A percentile compares a stretch with the other conserved stretches of the same genome.
phyloP scores from a whole-genome alignment of 169 alveolate species.

The Perkinsus marinus region DNA sequence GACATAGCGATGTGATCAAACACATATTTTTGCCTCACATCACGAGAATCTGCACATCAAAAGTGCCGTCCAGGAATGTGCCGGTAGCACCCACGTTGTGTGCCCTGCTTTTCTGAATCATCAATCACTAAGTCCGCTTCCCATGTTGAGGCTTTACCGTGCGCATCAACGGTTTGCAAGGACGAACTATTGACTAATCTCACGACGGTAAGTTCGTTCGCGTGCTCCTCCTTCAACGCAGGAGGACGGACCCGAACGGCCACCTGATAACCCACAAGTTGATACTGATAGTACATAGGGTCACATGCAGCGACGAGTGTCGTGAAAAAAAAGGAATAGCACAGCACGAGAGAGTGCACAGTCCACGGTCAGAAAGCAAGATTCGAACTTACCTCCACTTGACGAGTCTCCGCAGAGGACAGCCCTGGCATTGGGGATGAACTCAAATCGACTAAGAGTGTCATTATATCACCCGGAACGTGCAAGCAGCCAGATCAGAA shows the following conservation, averaged over 20 bases:
- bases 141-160: neutral
- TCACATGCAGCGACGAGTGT: too few relatives aligned
- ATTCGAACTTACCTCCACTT: too few relatives aligned
- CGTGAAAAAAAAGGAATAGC: too few relatives aligned
- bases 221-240: neutral
- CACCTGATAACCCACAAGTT: neutral
- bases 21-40: neutral
- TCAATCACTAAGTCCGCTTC: neutral
- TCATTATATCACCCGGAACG: too few relatives aligned
- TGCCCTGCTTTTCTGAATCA: neutral
- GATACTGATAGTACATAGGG: too few relatives aligned
- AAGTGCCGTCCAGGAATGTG: neutral
- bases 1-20: neutral
- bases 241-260: neutral
- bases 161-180: neutral
- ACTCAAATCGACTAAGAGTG: too few relatives aligned
- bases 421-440: too few relatives aligned
- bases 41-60: neutral
- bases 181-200: neutral
- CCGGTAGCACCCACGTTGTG: neutral
- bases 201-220: neutral
- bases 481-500: too few relatives aligned
- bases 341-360: too few relatives aligned
- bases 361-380: too few relatives aligned
- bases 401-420: too few relatives aligned